Evolutionary conservation across 345 rosid genomes (phyloP).

Genomic region (Limnanthes douglasii): DNA sequence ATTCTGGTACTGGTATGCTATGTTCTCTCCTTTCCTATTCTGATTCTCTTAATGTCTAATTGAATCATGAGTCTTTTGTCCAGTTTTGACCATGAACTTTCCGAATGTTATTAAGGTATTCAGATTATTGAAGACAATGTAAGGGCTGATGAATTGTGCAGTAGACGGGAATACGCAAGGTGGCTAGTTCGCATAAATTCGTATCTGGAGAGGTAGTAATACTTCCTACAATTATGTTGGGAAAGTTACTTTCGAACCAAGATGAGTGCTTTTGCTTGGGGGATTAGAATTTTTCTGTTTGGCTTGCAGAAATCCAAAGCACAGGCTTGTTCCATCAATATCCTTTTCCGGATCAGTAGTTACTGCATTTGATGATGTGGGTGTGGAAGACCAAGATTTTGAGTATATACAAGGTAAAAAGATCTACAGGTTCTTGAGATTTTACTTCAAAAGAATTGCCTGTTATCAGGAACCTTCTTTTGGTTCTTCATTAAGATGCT

Average conservation of each 20-base stretch:
- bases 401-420: constrained; percentile 53
- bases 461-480: not conserved
- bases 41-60: too few relatives aligned
- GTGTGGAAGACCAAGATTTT: constrained; percentile 44
- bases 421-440: not conserved
- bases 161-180: constrained; percentile 76
- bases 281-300: not conserved
- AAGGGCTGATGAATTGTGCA: constrained; percentile 52
- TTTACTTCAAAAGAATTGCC: not conserved
- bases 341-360: constrained; percentile 42
- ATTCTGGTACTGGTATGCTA: too few relatives aligned
- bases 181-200: constrained; percentile 59
- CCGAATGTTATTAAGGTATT: constrained; percentile 22
- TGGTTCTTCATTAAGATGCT: not conserved
- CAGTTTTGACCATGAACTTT: constrained; percentile 33
- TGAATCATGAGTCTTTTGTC: constrained; percentile 12
- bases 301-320: constrained; percentile 46
- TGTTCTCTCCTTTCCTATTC: too few relatives aligned
- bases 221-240: not conserved
- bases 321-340: constrained; percentile 41
- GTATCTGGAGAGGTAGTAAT: constrained; percentile 52
- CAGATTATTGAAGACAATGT: constrained; percentile 66
- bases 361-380: constrained; percentile 69
- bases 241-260: not conserved
- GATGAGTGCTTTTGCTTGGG: constrained; percentile 6